Evolutionary conservation across 1,139 yeast species (phyloP).

Genomic region (Geotrichum aggregatum): DNA sequence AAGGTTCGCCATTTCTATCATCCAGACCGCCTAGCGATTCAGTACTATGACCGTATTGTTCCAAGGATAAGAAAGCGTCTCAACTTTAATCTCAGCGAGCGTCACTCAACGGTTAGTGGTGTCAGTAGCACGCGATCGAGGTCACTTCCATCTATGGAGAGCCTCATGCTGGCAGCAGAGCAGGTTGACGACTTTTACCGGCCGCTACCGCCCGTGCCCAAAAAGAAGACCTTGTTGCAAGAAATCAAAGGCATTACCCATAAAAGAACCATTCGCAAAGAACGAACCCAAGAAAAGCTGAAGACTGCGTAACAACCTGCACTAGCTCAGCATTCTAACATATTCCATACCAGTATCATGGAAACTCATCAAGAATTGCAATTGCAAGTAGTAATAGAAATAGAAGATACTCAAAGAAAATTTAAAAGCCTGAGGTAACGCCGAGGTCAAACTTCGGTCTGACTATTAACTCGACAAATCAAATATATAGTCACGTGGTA

Average conservation of each 20-base stretch:
- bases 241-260: background rate
- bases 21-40: slow-evolving; percentile 19
- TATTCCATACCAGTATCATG: too few species aligned
- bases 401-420: too few species aligned
- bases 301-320: background rate
- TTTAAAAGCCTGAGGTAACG: too few species aligned
- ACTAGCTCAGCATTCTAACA: background rate
- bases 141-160: slow-evolving; percentile 10
- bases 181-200: slow-evolving; percentile 18
- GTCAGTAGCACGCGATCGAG: background rate
- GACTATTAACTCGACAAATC: too few species aligned
- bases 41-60: slow-evolving; percentile 17
- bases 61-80: slow-evolving; percentile 13
- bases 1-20: slow-evolving; percentile 19
- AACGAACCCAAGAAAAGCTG: background rate
- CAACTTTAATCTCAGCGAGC: slow-evolving; percentile 11
- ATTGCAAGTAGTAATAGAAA: too few species aligned
- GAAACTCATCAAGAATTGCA: too few species aligned
- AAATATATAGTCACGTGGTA: too few species aligned
- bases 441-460: too few species aligned
- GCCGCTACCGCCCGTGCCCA: slow-evolving; percentile 15
- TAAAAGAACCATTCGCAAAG: background rate
- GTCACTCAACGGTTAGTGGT: slow-evolving; percentile 1
- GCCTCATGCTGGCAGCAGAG: slow-evolving; percentile 17
- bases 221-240: background rate